Conservation (phyloP, 192 early-diverging fungal genomes). For the Umbelopsis sp. region DNA sequence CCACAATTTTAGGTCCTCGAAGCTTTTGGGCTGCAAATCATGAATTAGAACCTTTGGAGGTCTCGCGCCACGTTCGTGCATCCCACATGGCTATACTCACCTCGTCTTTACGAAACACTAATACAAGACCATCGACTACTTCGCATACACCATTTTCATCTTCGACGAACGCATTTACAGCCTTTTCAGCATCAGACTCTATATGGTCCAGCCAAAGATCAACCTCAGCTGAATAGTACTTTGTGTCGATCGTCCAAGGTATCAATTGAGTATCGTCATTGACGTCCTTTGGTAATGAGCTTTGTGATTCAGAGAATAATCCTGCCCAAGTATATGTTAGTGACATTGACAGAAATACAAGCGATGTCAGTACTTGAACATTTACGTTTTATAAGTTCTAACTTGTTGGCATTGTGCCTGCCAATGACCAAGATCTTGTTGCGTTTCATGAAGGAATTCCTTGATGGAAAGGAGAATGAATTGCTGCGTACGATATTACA, state of each 20-base stretch:
- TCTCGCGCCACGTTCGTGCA: neutral
- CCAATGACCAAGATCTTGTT: slow-evolving; percentile 65
- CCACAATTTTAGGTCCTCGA: slow-evolving; percentile 57
- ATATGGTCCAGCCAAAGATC: slow-evolving; percentile 63
- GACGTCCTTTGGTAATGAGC: slow-evolving; percentile 1
- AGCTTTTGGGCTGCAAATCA: slow-evolving; percentile 51
- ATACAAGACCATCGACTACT: slow-evolving; percentile 63
- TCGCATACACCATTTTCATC: slow-evolving; percentile 45
- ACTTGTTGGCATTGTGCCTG: slow-evolving; percentile 48
- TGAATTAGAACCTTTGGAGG: neutral
- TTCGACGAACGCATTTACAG: slow-evolving; percentile 32
- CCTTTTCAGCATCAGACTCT: slow-evolving; percentile 27
- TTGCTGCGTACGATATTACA: no score
- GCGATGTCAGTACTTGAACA: neutral
- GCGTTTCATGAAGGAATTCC: slow-evolving; percentile 26
- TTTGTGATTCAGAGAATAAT: slow-evolving; percentile 7
- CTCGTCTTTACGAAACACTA: slow-evolving; percentile 61
- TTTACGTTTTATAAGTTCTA: slow-evolving; percentile 55
- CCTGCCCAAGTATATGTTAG: slow-evolving; percentile 3
- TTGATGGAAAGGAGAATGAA: neutral
- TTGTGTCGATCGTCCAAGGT: slow-evolving; percentile 61
- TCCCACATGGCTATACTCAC: slow-evolving; percentile 39
- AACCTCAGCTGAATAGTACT: slow-evolving; percentile 68
- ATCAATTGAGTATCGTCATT: slow-evolving; percentile 27
- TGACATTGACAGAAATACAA: slow-evolving; percentile 11